A percentile compares a stretch with the other conserved stretches of the same genome.
Evolutionary conservation across 2,329 filamentous ascomycete species (phyloP).

Genomic region (Arthrobotrys conoides): DNA sequence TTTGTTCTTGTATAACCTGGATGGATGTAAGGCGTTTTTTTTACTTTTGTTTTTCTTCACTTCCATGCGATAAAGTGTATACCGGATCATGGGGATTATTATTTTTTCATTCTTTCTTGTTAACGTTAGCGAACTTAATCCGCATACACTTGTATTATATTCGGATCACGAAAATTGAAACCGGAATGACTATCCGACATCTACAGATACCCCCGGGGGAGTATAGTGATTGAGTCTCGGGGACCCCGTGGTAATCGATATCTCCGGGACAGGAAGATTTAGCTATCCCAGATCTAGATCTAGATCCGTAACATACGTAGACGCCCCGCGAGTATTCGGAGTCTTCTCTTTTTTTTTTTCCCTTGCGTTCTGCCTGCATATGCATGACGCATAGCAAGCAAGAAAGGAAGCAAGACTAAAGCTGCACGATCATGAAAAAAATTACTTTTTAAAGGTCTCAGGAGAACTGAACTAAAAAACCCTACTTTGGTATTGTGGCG

Average conservation of each 20-base stretch:
- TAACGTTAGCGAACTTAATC: not conserved
- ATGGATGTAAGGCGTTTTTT: constrained; percentile 29
- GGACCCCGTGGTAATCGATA: not conserved
- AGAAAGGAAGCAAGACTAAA: no score
- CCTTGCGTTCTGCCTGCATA: constrained; percentile 10
- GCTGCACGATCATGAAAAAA: constrained; percentile 3
- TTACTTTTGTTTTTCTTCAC: not conserved
- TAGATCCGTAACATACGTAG: constrained; percentile 11
- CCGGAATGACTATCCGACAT: constrained; percentile 29
- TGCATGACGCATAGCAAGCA: constrained; percentile 11
- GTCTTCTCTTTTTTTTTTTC: no score
- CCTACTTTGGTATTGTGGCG: constrained; percentile 5
- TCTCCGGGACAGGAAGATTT: no score
- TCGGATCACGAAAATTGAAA: constrained; percentile 25
- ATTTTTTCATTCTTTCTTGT: not conserved
- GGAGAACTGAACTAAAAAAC: no score
- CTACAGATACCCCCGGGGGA: constrained; percentile 1
- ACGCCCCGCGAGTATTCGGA: constrained; percentile 8
- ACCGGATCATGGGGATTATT: not conserved
- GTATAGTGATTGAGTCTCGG: no score
- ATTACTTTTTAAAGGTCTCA: not conserved
- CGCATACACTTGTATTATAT: constrained; percentile 25
- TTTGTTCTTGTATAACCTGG: constrained; percentile 4
- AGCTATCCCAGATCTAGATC: constrained; percentile 5
- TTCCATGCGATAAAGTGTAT: not conserved